These are phyloP conservation scores for Kwoniella europaea DNA, from an alignment of 768 basidiomycete species.

Conservation along the genomic window DNA sequence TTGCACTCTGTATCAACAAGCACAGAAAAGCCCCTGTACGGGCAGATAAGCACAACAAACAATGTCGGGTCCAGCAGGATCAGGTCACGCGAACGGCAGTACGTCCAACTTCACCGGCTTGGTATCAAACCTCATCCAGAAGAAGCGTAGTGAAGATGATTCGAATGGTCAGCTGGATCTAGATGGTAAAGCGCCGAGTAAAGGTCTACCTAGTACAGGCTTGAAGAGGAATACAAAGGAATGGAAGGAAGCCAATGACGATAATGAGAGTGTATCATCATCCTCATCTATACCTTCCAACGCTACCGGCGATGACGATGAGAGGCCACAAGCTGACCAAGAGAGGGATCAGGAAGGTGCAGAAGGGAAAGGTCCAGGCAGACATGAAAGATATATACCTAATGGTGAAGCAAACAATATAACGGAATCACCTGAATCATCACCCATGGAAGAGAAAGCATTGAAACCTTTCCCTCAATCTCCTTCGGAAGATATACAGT, in stretches of 20 bases:
- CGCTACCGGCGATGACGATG: slow-evolving; percentile 31
- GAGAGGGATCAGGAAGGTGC: slow-evolving; percentile 23
- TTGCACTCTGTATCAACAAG: neutral
- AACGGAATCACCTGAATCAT: slow-evolving; percentile 27
- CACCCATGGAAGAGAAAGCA: slow-evolving; percentile 18
- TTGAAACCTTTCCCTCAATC: neutral
- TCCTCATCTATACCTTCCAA: slow-evolving; percentile 38
- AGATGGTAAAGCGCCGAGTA: slow-evolving; percentile 26
- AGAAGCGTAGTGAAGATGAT: slow-evolving; percentile 16
- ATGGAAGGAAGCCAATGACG: slow-evolving; percentile 36
- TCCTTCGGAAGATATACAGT: neutral
- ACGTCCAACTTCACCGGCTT: slow-evolving; percentile 12
- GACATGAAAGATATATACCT: slow-evolving; percentile 34
- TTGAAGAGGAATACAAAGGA: slow-evolving; percentile 47
- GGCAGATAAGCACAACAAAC: neutral
- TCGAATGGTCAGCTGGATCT: neutral
- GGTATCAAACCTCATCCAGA: slow-evolving; percentile 11
- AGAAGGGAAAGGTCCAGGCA: slow-evolving; percentile 32
- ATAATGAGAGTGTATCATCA: slow-evolving; percentile 19
- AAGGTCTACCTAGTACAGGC: slow-evolving; percentile 41
- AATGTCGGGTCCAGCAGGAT: slow-evolving; percentile 29
- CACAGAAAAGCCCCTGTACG: neutral
- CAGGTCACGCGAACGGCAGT: slow-evolving; percentile 19
- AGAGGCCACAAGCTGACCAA: slow-evolving; percentile 10
- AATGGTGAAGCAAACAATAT: slow-evolving; percentile 16